Base-by-base conservation (phyloP, 2,329 filamentous ascomycete species). In the Parasarocladium wereldwijsianum region DNA sequence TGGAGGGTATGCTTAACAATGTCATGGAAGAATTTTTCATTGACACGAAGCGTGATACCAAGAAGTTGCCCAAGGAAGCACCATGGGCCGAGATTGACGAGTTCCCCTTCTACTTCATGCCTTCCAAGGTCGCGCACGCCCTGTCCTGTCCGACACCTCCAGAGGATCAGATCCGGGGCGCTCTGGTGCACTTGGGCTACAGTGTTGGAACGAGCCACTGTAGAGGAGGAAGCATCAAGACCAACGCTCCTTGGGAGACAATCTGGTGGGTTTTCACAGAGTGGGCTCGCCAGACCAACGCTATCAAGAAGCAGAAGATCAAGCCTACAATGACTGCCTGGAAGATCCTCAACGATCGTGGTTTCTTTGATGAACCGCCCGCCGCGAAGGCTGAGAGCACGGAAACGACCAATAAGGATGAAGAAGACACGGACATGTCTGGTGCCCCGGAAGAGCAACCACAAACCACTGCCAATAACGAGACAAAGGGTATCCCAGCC, bases 241-340 rank as follows among this genome's bases (percentile, higher is more conserved):
- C 90, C 0, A 75, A 96, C 52, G 90, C 90, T 10, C 82, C 86
- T 0, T 98, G 85, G 85, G 63, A 63, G 4, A 75, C 83, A 0
- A 69, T 98, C 27, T 96, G 90, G 86, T 80, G 92, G 48, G 62
- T 96, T 17, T 90, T 96, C 72, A 69, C 82, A 16, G 85, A 93
- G 54, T 98, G 85, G 84, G 71, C 81, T 10, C 70, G 77, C 15
- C 84, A 93, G 47, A 80, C 77, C 43, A 65, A 70, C 0, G 85
- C 86, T 0, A 64, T 93, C 34, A 92, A 81, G 47, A 70, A 76
- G 20, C 70, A 69, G 1, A 71, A 72, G 13, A 62, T 93, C 32
- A 78, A 71, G 42, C 64, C 73, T 23, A 67, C 66, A n/a, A 81
- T 67, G 30, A 60, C 84, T 1, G 83, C 81, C 2, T 81, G 71